Evolutionary conservation across 805 yeast species (phyloP).

Genomic region (Ogataea henricii): DNA sequence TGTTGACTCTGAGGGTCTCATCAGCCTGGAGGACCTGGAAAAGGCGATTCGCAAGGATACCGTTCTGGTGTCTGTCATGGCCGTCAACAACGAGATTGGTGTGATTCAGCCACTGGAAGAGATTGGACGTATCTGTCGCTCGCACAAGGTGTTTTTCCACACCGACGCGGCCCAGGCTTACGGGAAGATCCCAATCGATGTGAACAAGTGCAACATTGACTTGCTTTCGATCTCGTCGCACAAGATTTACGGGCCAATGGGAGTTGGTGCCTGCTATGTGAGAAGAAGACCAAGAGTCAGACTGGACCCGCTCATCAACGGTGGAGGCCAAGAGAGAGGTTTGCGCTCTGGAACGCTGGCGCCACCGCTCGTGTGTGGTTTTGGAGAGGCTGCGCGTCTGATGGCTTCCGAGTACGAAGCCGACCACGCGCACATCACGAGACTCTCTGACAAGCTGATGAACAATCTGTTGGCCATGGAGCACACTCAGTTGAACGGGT

Average conservation of each 20-base stretch:
- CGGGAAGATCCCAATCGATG: constrained; percentile 92
- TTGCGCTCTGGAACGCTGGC: constrained; percentile 95
- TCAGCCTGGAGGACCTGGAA: constrained; percentile 75
- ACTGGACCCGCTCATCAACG: constrained; percentile 89
- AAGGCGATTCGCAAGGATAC: constrained; percentile 89
- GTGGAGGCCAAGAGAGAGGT: constrained; percentile 99
- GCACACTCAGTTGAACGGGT: constrained; percentile 90
- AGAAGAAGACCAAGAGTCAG: constrained; percentile 98
- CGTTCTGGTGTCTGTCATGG: constrained; percentile 88
- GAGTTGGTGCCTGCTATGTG: constrained; percentile 92
- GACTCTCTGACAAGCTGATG: constrained; percentile 71
- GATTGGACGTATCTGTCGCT: constrained; percentile 85
- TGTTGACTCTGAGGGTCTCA: constrained; percentile 77
- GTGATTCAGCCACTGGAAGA: constrained; percentile 95
- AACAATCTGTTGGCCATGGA: constrained; percentile 77
- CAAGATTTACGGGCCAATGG: constrained; percentile 97
- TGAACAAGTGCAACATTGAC: constrained; percentile 90
- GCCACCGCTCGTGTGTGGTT: constrained; percentile 93
- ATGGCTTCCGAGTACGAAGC: constrained; percentile 71
- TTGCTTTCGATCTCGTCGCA: constrained; percentile 92
- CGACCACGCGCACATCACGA: constrained; percentile 70
- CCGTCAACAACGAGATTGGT: constrained; percentile 97
- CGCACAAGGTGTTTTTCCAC: constrained; percentile 91
- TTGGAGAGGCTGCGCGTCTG: constrained; percentile 95
- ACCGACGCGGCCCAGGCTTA: constrained; percentile 97